Percentiles rank a stretch among this genome's conserved stretches.
phyloP scores from a whole-genome alignment of 1,284 basidiomycete genomes.

The Ustilago xerochloae region DNA sequence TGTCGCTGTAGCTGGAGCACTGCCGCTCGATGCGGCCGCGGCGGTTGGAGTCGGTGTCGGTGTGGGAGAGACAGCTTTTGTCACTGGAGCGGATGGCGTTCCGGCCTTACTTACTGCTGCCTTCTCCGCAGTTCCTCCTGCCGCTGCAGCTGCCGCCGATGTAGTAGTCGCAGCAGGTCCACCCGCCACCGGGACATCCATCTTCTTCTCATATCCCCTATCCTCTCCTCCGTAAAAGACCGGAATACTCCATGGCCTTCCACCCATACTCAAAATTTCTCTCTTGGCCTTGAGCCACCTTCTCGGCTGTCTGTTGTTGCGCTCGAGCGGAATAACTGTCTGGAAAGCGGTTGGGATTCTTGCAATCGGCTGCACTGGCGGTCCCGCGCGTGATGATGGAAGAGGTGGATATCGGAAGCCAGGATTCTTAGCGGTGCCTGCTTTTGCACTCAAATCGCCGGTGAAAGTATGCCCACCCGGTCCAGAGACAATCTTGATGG shows the following conservation, averaged over 20 bases:
- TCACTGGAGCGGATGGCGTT: conserved; percentile 17
- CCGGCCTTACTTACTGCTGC: conserved; percentile 18
- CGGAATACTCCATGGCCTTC: conserved; percentile 55
- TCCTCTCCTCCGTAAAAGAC: conserved; percentile 55
- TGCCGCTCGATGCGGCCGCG: background rate
- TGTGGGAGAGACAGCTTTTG: conserved; percentile 12
- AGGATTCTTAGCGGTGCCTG: conserved; percentile 42
- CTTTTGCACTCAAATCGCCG: conserved; percentile 42
- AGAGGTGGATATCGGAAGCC: conserved; percentile 56
- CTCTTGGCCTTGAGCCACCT: conserved; percentile 49
- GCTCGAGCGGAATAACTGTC: conserved; percentile 49
- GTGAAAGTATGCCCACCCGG: conserved; percentile 33
- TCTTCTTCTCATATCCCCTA: conserved; percentile 40
- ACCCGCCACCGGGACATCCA: conserved; percentile 7
- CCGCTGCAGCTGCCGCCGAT: background rate
- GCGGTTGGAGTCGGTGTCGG: conserved; percentile 14
- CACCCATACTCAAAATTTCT: conserved; percentile 59
- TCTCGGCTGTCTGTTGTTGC: conserved; percentile 34
- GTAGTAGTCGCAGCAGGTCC: background rate
- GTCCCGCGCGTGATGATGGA: conserved; percentile 40
- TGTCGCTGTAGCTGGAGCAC: background rate
- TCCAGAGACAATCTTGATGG: conserved; percentile 42
- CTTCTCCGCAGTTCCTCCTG: background rate
- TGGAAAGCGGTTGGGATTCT: conserved; percentile 52
- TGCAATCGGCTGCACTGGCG: conserved; percentile 53